Conservation (phyloP, 2,329 filamentous ascomycete genomes). For the Phaeophleospora eucalypticola region DNA sequence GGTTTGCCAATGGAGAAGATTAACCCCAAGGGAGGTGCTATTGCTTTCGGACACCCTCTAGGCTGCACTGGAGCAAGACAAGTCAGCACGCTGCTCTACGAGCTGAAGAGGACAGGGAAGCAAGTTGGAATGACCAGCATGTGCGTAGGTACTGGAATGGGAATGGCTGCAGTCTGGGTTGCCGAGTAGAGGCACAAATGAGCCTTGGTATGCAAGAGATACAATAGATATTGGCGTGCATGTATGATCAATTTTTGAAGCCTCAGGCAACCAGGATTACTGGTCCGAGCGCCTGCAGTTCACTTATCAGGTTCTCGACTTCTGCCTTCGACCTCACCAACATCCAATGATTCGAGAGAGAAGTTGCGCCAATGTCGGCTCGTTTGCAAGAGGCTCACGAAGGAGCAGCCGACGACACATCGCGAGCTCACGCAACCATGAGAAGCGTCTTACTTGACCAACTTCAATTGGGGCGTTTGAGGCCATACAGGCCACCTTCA, state of each 20-base stretch:
- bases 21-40: constrained; percentile 95
- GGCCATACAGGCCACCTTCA: too few species aligned
- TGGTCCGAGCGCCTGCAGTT: too few species aligned
- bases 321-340: too few species aligned
- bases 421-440: too few species aligned
- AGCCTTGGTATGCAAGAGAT: neutral
- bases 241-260: constrained; percentile 2
- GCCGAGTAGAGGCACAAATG: constrained; percentile 60
- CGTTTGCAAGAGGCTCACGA: too few species aligned
- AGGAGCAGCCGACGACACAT: too few species aligned
- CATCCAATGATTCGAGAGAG: too few species aligned
- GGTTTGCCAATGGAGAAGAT: constrained; percentile 79
- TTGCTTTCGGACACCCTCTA: constrained; percentile 88
- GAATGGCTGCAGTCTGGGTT: constrained; percentile 95
- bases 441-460: too few species aligned
- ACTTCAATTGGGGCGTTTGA: too few species aligned
- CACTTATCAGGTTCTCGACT: too few species aligned
- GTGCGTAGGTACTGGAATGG: constrained; percentile 97
- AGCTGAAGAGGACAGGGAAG: constrained; percentile 78
- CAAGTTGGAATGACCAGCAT: constrained; percentile 90
- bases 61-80: constrained; percentile 93
- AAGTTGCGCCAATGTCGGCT: too few species aligned
- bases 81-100: constrained; percentile 85
- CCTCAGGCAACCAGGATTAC: too few species aligned
- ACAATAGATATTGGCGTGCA: neutral